These are phyloP conservation scores for Xylaria sp. DNA, from an alignment of 495 filamentous ascomycete genomes.

Conservation along the genomic window DNA sequence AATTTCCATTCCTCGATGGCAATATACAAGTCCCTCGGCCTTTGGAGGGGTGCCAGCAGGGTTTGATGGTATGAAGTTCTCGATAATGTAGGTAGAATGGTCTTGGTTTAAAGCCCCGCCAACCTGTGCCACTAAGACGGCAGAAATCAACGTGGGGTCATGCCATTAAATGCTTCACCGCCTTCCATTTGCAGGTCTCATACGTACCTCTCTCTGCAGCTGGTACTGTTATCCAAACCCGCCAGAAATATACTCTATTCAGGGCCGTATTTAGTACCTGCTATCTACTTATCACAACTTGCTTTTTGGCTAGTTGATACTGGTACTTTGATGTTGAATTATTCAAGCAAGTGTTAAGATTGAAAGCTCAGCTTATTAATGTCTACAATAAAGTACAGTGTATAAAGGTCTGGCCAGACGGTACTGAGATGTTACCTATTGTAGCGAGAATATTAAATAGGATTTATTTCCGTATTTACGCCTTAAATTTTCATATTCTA, in stretches of 20 bases:
- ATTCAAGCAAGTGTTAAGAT: neutral
- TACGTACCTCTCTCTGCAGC: neutral
- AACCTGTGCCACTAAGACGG: slow-evolving; percentile 23
- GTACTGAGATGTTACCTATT: neutral
- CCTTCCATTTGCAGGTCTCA: slow-evolving; percentile 24
- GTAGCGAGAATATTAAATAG: neutral
- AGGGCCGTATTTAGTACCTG: no score
- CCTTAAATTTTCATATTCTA: neutral
- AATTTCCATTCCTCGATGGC: no score
- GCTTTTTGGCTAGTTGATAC: neutral
- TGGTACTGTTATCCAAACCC: no score
- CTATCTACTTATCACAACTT: neutral
- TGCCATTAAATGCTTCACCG: slow-evolving; percentile 27
- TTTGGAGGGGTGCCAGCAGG: neutral
- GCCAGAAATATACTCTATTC: no score
- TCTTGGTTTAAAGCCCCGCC: slow-evolving; percentile 26
- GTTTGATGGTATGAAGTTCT: neutral
- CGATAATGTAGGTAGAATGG: neutral
- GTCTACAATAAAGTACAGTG: neutral
- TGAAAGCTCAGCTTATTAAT: neutral
- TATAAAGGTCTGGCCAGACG: neutral
- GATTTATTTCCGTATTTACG: neutral
- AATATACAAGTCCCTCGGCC: neutral
- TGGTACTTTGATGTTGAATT: neutral
- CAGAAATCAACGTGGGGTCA: slow-evolving; percentile 43